Percentiles rank a stretch among this genome's conserved stretches.
Conservation (phyloP, 225 moss, liverwort and hornwort species). For the Bryoerythrophyllum caledonicum region DNA sequence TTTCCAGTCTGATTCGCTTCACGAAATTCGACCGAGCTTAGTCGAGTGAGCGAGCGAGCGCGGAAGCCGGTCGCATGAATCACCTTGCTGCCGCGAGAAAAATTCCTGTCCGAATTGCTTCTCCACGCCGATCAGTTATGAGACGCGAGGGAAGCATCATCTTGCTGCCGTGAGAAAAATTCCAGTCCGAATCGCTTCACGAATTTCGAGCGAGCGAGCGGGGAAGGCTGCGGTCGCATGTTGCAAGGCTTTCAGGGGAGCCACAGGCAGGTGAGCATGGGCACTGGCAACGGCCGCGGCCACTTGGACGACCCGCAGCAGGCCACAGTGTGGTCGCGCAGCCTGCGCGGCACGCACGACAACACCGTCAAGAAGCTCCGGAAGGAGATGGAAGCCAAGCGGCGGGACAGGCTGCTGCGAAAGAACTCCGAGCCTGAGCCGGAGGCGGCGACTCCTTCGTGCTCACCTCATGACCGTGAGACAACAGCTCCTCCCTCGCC, state of each 20-base stretch:
- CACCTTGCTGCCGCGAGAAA: not conserved
- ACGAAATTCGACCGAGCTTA: too few species aligned
- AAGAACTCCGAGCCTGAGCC: not conserved
- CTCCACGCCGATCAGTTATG: not conserved
- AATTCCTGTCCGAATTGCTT: not conserved
- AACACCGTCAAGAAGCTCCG: constrained; percentile 15
- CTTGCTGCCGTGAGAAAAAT: not conserved
- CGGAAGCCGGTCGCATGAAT: constrained; percentile 11
- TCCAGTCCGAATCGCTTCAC: not conserved
- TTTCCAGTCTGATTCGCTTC: not conserved
- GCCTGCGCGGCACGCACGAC: constrained; percentile 23
- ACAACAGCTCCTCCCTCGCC: constrained; percentile 10
- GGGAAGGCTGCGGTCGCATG: constrained; percentile 18
- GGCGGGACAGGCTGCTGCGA: constrained; percentile 7
- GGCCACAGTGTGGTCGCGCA: constrained; percentile 29
- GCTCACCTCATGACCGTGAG: not conserved
- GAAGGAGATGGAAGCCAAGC: constrained; percentile 25
- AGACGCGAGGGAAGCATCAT: not conserved
- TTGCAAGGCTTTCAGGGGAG: constrained; percentile 22
- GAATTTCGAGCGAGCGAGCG: not conserved
- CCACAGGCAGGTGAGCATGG: constrained; percentile 12
- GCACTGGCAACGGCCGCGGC: constrained; percentile 19
- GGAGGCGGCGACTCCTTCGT: constrained; percentile 10
- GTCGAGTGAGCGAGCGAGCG: not conserved
- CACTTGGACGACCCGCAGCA: constrained; percentile 26